Percentiles rank a stretch among this genome's conserved stretches.
phyloP scores from a whole-genome alignment of 768 basidiomycete species.

The Leccinellum rugosiceps region DNA sequence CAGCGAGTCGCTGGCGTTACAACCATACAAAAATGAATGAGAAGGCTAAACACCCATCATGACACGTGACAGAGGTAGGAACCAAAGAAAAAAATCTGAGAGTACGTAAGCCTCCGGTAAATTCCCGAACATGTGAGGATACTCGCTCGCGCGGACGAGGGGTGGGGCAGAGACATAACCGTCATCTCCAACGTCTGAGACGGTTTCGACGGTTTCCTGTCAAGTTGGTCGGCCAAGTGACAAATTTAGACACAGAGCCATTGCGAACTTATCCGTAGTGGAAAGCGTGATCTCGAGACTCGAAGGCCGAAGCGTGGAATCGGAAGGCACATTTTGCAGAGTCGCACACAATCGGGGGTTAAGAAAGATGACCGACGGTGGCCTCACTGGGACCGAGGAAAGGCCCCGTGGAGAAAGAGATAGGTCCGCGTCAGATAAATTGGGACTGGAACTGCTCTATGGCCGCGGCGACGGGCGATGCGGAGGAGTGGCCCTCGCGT shows the following conservation, averaged over 20 bases:
- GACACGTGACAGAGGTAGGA: neutral
- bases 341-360: neutral
- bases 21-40: neutral
- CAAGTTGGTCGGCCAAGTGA: neutral
- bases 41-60: too few relatives aligned
- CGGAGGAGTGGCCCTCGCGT: conserved; percentile 3
- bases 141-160: neutral
- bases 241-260: neutral
- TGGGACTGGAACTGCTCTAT: neutral
- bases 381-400: conserved; percentile 3
- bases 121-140: neutral
- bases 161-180: neutral
- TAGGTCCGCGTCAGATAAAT: neutral
- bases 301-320: neutral
- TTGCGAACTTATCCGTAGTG: neutral
- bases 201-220: too few relatives aligned
- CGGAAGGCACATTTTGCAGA: too few relatives aligned
- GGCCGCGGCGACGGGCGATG: neutral
- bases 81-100: conserved; percentile 1
- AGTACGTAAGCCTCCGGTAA: conserved; percentile 13
- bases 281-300: neutral
- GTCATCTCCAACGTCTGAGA: too few relatives aligned
- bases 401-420: conserved; percentile 2
- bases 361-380: conserved; percentile 9
- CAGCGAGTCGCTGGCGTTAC: neutral